phyloP scores from a whole-genome alignment of 2,329 filamentous ascomycete genomes.

The Aspergillus texensis region DNA sequence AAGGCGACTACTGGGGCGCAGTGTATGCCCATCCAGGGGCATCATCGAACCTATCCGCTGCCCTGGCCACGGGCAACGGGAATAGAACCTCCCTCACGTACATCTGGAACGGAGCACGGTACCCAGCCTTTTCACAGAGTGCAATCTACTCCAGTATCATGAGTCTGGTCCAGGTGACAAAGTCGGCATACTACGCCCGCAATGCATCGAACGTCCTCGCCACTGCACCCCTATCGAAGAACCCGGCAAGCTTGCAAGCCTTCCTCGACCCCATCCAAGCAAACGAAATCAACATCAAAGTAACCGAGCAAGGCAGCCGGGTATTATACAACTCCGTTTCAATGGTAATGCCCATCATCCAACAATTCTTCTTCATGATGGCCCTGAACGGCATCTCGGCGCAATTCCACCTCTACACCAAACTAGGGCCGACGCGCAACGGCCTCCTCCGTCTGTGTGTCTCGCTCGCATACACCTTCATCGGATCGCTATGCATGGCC shows the following conservation, averaged over 20 bases:
- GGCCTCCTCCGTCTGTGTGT: conserved; percentile 8
- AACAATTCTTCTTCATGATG: conserved; percentile 51
- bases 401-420: conserved; percentile 25
- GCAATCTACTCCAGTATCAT: conserved; percentile 34
- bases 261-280: conserved; percentile 41
- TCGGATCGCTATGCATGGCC: conserved; percentile 7
- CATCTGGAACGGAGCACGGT: conserved; percentile 45
- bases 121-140: conserved; percentile 35
- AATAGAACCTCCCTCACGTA: conserved; percentile 34
- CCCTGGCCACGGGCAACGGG: conserved; percentile 35
- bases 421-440: not conserved
- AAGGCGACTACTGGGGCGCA: conserved; percentile 30
- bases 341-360: conserved; percentile 45
- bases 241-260: conserved; percentile 30
- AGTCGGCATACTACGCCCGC: conserved; percentile 30
- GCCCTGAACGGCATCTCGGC: conserved; percentile 44
- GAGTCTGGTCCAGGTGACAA: conserved; percentile 30
- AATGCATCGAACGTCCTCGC: conserved; percentile 31
- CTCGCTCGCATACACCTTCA: conserved; percentile 12
- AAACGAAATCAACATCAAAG: conserved; percentile 38
- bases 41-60: conserved; percentile 34
- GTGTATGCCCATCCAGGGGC: conserved; percentile 31
- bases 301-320: conserved; percentile 38
- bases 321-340: conserved; percentile 45
- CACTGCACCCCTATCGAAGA: conserved; percentile 22